Base-by-base conservation (phyloP, 257 asterid genomes). In the Scutellaria baicalensis region DNA sequence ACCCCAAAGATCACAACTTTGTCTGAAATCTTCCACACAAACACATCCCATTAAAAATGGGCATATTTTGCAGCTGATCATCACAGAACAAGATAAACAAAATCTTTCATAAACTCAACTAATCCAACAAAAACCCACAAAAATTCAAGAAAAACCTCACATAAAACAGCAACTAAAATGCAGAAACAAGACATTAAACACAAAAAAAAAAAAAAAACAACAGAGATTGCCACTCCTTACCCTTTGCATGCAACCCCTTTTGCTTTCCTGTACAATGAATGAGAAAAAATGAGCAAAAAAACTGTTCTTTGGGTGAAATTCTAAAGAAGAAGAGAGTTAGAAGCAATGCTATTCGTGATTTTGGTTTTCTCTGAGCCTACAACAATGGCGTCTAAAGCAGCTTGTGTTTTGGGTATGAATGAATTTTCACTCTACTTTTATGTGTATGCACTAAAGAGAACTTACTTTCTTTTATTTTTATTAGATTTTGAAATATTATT, bases 241-340 rank as follows among this genome's bases (percentile, higher is more conserved):
- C 44, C 48, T 62, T 16, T 63, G 76, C 72, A 64, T 55, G 76
- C 63, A 57, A 64, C 60, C 27, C 6, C 45, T 45, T 20, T 20
- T 64, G 40, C 23, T 54, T 39, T 63, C 43, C 55, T 11, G 12
- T 47, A 17, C 14, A 60, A 35, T 21, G 16, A 42, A 40, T 31
- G 48, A 69, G 70, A 31, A 54, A 31, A 54, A 55, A 20, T 16
- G 36, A 40, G 70, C 9, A 12, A 13, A 52, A 52, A 27, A 27
- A 27, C 4, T 4, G 2, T 1, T 2, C 17, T 6, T 17, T 35
- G 78, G 54, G 20, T 58, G 50, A 42, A 27, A 17, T 10, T 56
- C 42, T 8, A 31, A 10, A 48, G 42, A 56, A 39, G 39, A 18
- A 38, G 18, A 27, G n/a, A 54, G 40, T 43, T 52, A 10, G 35